Conservation (phyloP, 148 eudicot species). For the Nepenthes gracilis region DNA sequence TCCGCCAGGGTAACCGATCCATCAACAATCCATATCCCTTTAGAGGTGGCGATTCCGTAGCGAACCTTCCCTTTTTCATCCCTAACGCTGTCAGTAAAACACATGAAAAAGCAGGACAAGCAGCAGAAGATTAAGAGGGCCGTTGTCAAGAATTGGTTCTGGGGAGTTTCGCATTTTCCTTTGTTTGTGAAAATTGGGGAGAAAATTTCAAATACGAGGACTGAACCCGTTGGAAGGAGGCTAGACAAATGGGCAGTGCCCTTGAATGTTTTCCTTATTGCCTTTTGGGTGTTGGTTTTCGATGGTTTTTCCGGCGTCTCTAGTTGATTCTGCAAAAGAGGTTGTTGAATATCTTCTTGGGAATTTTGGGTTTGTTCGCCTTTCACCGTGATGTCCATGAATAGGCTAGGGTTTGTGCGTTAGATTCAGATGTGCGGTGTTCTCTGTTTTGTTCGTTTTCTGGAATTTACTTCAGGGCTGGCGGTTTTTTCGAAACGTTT, state of each 20-base stretch:
- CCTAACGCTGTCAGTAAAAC: constrained; percentile 60
- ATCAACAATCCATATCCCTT: constrained; percentile 57
- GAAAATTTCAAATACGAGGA: constrained; percentile 52
- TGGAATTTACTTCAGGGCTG: too few species aligned
- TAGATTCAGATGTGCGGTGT: too few species aligned
- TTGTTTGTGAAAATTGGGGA: constrained; percentile 50
- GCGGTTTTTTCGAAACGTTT: too few species aligned
- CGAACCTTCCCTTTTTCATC: constrained; percentile 64
- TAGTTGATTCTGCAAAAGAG: constrained; percentile 20
- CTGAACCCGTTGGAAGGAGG: constrained; percentile 74
- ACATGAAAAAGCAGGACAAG: constrained; percentile 36
- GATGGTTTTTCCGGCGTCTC: constrained; percentile 9
- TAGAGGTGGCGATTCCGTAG: constrained; percentile 55
- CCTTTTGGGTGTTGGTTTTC: constrained; percentile 42
- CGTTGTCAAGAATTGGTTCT: constrained; percentile 18
- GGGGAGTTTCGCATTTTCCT: constrained; percentile 33
- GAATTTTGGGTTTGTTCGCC: constrained; percentile 7
- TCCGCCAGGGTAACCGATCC: constrained; percentile 13
- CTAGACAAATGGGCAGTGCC: constrained; percentile 39
- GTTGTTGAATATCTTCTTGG: constrained; percentile 23
- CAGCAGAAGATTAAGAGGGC: constrained; percentile 27
- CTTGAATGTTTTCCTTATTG: constrained; percentile 31
- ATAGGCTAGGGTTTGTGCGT: too few species aligned
- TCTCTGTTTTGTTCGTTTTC: too few species aligned
- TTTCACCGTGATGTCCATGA: constrained; percentile 3